Conservation (phyloP, 2,329 filamentous ascomycete genomes). For the Xylariales sp. region DNA sequence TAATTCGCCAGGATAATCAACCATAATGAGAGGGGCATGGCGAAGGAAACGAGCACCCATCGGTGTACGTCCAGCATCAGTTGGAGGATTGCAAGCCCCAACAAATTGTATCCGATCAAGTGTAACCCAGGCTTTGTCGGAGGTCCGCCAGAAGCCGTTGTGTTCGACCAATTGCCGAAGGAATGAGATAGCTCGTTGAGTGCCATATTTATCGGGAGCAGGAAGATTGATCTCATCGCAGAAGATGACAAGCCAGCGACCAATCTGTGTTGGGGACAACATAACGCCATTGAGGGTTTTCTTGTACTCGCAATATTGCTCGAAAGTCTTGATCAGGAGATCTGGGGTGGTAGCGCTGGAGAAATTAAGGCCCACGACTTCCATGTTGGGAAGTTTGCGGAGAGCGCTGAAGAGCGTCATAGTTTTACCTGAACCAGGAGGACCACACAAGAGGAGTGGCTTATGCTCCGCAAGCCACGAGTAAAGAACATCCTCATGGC, state of each 20-base stretch:
- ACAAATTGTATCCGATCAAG: constrained; percentile 99
- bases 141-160: constrained; percentile 98
- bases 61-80: constrained; percentile 94
- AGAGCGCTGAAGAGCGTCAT: constrained; percentile 99
- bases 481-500: constrained; percentile 98
- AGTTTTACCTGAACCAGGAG: constrained; percentile 98
- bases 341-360: constrained; percentile 98
- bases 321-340: constrained; percentile 97
- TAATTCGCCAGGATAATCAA: constrained; percentile 96
- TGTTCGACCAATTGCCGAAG: constrained; percentile 97
- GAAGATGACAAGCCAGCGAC: constrained; percentile 97
- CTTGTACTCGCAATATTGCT: constrained; percentile 99
- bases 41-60: constrained; percentile 93
- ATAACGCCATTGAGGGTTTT: constrained; percentile 97
- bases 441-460: constrained; percentile 93
- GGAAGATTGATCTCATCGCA: constrained; percentile 99
- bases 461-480: constrained; percentile 99
- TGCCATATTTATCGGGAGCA: constrained; percentile 96
- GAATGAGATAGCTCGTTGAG: constrained; percentile 97
- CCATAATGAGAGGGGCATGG: constrained; percentile 99
- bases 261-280: constrained; percentile 95
- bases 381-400: constrained; percentile 97
- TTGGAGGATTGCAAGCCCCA: constrained; percentile 97
- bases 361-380: constrained; percentile 98
- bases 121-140: constrained; percentile 97